Evolutionary conservation across 2,329 filamentous ascomycete genomes (phyloP), one percentile per base, ranked within the genome.

Genomic region (Thermoascus crustaceus): DNA sequence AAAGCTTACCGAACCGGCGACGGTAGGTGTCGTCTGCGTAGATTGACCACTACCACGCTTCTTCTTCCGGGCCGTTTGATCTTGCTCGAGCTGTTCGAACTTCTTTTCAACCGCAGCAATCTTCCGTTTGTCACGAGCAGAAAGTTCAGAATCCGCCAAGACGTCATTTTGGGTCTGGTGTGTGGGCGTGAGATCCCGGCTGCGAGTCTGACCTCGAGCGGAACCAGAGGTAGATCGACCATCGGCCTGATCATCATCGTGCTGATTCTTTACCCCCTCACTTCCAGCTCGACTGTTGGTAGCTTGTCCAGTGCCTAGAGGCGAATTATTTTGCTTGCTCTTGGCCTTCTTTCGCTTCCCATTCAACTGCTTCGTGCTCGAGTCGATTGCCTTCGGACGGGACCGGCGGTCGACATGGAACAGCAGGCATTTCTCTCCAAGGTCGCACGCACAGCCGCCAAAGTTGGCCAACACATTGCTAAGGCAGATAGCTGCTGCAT

Each of bases 41-140:
- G 72, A 73, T 32, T 70, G 70, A 27, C 67, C 72, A 49, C 72
- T 77, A 38, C 67, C 68, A 35, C 72, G 65, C 49, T 78, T 74
- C 52, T 71, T 75, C 54, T 71, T 72, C 44, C 65, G 69, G 10
- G 50, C 43, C 38, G 70, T 66, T 45, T 74, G 72, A 40, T 78
- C 72, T 31, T 71, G 65, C 46, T 78, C 76, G 42, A 77, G 63
- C 46, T 75, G 69, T 43, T 75, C 69, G 42, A 79, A 79, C 39
- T 78, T 69, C 44, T 73, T 73, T 47, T 80, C 76, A 26, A 74
- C 72, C 37, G 75, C 74, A 35, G 75, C 73, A 30, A 80, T 66
- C 55, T 80, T 80, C 39, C 75, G 72, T 48, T 70, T 70, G 46
- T 80, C 76, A 4, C 76, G 68, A 41, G 73, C 75, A 2, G 76